Evolutionary conservation across 2,329 filamentous ascomycete species (phyloP), one percentile per base, ranked within the genome.

Genomic region (Epichloe baconii): DNA sequence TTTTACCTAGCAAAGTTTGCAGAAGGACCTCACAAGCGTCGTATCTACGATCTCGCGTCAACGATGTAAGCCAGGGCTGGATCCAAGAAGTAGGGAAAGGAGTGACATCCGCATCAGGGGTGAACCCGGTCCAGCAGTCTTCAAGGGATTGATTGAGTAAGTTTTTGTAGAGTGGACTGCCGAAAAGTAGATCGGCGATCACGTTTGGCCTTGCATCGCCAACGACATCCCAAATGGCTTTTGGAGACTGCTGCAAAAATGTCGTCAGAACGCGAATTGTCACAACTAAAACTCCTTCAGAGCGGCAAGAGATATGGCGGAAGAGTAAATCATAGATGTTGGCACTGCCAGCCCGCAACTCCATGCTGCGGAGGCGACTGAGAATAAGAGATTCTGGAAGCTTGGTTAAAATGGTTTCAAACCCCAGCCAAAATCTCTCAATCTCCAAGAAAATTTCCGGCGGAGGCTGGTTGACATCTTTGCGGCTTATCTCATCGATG

Each of bases 141-240:
- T 77, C 72, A 43, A 82, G 70, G 14, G 83, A 82, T 55, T 82
- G 79, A 8, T 71, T 66, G 12, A 90, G 73, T 6, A 86, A 64
- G n/a, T 68, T 68, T 36, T 75, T 75, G 58, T 86, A 80, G 3
- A 78, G 74, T 7, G 83, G 82, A 55, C 85, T 89, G 53, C 78
- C 79, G 59, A 93, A 87, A 43, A 95, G 79, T 56, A 89, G 79
- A 62, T 96, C 89, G n/a, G 88, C 80, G 46, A 97, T 80, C 36
- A 84, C 81, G 42, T 83, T 82, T 3, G 88, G 85, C 1, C 86
- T 85, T 48, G 91, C 87, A 34, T 88, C 80, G 48, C 86, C 83
- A 69, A 95, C 84, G 2, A 88, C 84, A 59, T 88, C 85, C 91
- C 91, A 96, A 59, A 96, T 93, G 44, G 86, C 85, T 50, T 78